Evolutionary conservation across 2,329 filamentous ascomycete genomes (phyloP).

Genomic region (Cercospora janseana): DNA sequence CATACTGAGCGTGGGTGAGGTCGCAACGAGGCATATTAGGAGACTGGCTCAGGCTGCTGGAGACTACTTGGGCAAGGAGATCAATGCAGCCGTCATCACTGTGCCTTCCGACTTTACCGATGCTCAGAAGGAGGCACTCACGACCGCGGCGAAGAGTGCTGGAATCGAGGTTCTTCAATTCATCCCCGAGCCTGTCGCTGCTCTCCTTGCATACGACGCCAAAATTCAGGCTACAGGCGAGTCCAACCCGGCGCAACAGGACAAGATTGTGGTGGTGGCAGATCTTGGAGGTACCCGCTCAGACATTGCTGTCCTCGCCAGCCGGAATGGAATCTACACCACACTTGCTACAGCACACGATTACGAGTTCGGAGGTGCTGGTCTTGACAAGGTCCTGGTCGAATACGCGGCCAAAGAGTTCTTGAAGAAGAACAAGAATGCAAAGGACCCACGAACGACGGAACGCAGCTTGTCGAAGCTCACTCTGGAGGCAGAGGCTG

Average conservation of each 20-base stretch:
- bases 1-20: conserved; percentile 72
- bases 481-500: conserved; percentile 82
- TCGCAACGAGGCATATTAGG: conserved; percentile 79
- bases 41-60: conserved; percentile 79
- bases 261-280: conserved; percentile 89
- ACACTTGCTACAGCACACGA: conserved; percentile 91
- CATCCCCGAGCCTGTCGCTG: conserved; percentile 86
- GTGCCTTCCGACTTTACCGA: conserved; percentile 92
- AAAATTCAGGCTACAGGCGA: conserved; percentile 44
- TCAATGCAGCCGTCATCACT: conserved; percentile 92
- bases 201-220: conserved; percentile 87
- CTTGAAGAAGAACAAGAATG: conserved; percentile 85
- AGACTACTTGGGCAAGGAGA: conserved; percentile 87
- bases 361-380: conserved; percentile 84
- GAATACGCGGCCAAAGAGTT: conserved; percentile 99
- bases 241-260: conserved; percentile 67
- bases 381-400: conserved; percentile 85
- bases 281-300: conserved; percentile 91
- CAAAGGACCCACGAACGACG: conserved; percentile 73
- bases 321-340: conserved; percentile 92
- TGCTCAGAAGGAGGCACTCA: conserved; percentile 77
- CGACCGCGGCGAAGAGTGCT: conserved; percentile 73
- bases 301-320: conserved; percentile 86
- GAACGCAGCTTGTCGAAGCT: conserved; percentile 84
- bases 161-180: conserved; percentile 88